Base-by-base conservation (phyloP, 2,329 filamentous ascomycete species). In the Plenodomus biglobosus region DNA sequence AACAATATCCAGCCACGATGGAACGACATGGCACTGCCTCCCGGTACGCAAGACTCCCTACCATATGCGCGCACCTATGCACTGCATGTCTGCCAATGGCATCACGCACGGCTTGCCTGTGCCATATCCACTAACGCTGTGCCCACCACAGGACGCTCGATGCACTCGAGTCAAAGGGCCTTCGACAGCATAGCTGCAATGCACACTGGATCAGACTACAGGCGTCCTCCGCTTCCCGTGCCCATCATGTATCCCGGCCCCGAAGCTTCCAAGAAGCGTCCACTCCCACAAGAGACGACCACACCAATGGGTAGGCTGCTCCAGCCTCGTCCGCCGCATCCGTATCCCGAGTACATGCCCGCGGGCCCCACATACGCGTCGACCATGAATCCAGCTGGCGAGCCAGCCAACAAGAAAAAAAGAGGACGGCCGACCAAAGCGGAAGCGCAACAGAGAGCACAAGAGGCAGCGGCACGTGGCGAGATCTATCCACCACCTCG, bases 11-110 rank as follows among this genome's bases (percentile, higher is more conserved):
- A 72, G 56, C 77, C 76, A 46, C 69, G 69, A 58, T 81, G 78
- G 78, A 72, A 72, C 44, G 72, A 80, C 45, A 76, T 76, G 55
- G 68, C 76, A 35, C 66, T 80, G 50, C 79, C 79, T 53, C 68
- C 68, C 61, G 78, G 79, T 81, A 70, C 58, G 75, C 64, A 17
- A 6, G 16, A 37, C 35, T 18, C 8, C 35, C 8, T 18, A 3
- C 8, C 35, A 37, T 16, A 8, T 13, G 16, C 15, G 16, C 35
- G 8, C 35, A 5, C 8, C 16, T 4, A n/a, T n/a, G 16, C 18
- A 4, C 15, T 37, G 4, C 35, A 37, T 18, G 4, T 13, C 16
- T 17, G 16, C 35, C 18, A 37, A 17, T 37, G 35, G 27, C 27
- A 7, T 15, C 6, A 3, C 7, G 27, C 13, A 15, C 27, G 27